Percentiles rank a stretch among this genome's conserved stretches.
phyloP scores from a whole-genome alignment of 2,329 filamentous ascomycete species.

The Nemania diffusa region DNA sequence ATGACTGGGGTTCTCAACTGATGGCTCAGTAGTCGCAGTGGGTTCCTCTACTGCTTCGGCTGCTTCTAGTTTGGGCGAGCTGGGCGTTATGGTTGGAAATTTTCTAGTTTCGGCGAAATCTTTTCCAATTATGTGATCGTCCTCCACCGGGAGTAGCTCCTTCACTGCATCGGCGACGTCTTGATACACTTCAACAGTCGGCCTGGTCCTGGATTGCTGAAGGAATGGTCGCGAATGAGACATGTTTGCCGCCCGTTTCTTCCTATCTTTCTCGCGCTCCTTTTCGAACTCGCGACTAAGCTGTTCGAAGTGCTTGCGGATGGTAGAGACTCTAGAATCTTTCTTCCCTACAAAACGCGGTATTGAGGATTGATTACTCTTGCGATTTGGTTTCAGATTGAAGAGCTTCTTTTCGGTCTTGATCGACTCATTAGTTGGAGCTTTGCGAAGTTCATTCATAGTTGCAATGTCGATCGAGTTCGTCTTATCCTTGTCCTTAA shows the following conservation, averaged over 20 bases:
- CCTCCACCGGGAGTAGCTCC: slow-evolving; percentile 75
- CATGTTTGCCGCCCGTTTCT: slow-evolving; percentile 81
- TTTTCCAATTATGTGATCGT: slow-evolving; percentile 60
- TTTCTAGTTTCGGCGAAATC: slow-evolving; percentile 50
- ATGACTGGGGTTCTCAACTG: slow-evolving; percentile 45
- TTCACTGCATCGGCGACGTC: slow-evolving; percentile 93
- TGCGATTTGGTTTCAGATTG: slow-evolving; percentile 71
- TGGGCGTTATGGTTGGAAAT: slow-evolving; percentile 36
- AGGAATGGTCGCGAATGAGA: slow-evolving; percentile 79
- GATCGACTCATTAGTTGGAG: slow-evolving; percentile 53
- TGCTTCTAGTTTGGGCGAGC: slow-evolving; percentile 26
- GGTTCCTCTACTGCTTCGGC: slow-evolving; percentile 29
- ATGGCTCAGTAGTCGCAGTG: slow-evolving; percentile 21
- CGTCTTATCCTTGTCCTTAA: slow-evolving; percentile 46
- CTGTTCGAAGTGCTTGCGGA: slow-evolving; percentile 96
- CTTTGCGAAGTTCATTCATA: slow-evolving; percentile 49
- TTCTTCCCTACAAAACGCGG: slow-evolving; percentile 84
- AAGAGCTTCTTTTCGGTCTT: slow-evolving; percentile 77
- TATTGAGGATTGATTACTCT: slow-evolving; percentile 77
- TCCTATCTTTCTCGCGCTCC: slow-evolving; percentile 86
- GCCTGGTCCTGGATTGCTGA: slow-evolving; percentile 90
- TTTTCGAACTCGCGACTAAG: slow-evolving; percentile 96
- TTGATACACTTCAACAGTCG: slow-evolving; percentile 94
- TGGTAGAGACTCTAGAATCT: slow-evolving; percentile 84
- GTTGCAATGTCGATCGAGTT: slow-evolving; percentile 42